phyloP scores from a whole-genome alignment of 1,284 basidiomycete species.

The Xanthoconium separans region DNA sequence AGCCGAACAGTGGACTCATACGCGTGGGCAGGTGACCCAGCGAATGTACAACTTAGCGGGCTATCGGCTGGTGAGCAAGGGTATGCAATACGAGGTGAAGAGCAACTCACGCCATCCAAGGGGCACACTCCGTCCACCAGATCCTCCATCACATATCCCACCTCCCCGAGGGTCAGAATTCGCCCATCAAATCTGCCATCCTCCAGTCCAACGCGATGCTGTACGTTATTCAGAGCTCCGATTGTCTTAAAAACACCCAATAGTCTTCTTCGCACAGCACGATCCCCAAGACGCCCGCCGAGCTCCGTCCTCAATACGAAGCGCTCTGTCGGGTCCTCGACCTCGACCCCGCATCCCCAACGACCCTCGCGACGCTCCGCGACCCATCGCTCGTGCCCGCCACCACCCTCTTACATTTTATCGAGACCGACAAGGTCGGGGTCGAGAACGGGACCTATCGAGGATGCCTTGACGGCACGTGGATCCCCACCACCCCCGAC shows the following conservation, averaged over 20 bases:
- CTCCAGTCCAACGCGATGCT: conserved; percentile 33
- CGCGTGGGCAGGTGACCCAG: too few relatives aligned
- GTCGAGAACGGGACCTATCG: conserved; percentile 62
- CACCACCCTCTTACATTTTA: conserved; percentile 49
- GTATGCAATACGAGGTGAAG: not conserved
- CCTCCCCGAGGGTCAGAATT: conserved; percentile 49
- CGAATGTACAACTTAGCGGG: conserved; percentile 46
- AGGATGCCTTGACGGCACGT: conserved; percentile 56
- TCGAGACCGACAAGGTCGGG: conserved; percentile 56
- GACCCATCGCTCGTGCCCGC: conserved; percentile 11
- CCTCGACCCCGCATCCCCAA: conserved; percentile 50
- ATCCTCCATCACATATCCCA: conserved; percentile 66
- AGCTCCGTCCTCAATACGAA: conserved; percentile 61
- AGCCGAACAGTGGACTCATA: too few relatives aligned
- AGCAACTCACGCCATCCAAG: conserved; percentile 31
- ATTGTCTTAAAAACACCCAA: not conserved
- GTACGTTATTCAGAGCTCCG: conserved; percentile 13
- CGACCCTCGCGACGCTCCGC: conserved; percentile 48
- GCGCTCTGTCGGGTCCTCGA: conserved; percentile 55
- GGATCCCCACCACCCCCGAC: conserved; percentile 48
- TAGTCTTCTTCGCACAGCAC: conserved; percentile 28
- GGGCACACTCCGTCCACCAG: conserved; percentile 75
- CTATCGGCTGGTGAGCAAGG: conserved; percentile 68
- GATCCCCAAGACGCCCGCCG: conserved; percentile 53
- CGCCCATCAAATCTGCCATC: conserved; percentile 66